Percentiles rank a stretch among this genome's conserved stretches.
These are phyloP conservation scores for Malus fusca DNA, from an alignment of 306 rosid species.

Conservation along the genomic window DNA sequence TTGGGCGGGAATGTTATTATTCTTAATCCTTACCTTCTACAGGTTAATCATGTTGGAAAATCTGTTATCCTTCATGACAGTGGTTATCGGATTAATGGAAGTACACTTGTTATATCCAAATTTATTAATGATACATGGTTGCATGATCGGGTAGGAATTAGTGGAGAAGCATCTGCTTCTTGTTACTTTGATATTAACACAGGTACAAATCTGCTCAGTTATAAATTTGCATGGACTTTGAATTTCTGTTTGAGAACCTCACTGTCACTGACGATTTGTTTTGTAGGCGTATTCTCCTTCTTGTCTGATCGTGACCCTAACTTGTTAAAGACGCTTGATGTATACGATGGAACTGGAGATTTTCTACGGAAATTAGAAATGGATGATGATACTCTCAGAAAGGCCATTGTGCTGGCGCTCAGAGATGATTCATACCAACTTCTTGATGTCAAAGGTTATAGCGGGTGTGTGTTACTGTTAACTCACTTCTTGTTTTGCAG, in stretches of 20 bases:
- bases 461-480: slow-evolving; percentile 46
- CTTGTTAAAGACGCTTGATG: slow-evolving; percentile 83
- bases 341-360: slow-evolving; percentile 85
- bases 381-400: slow-evolving; percentile 71
- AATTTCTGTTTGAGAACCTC: slow-evolving; percentile 20
- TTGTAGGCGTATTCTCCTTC: slow-evolving; percentile 81
- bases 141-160: slow-evolving; percentile 92
- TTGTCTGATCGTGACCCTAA: slow-evolving; percentile 95
- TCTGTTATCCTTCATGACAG: slow-evolving; percentile 70
- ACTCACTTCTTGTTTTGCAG: neutral
- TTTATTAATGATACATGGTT: slow-evolving; percentile 86
- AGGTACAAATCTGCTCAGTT: slow-evolving; percentile 29
- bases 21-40: slow-evolving; percentile 27
- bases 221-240: slow-evolving; percentile 2
- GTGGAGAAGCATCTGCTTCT: slow-evolving; percentile 96
- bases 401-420: slow-evolving; percentile 89
- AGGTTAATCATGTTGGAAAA: slow-evolving; percentile 97
- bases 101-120: slow-evolving; percentile 84
- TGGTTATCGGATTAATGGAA: slow-evolving; percentile 79
- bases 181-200: slow-evolving; percentile 94
- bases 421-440: slow-evolving; percentile 97
- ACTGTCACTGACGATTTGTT: neutral
- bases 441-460: slow-evolving; percentile 98
- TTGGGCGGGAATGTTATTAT: slow-evolving; percentile 8
- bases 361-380: slow-evolving; percentile 67